Percentiles rank a stretch among this genome's conserved stretches.
Conservation (phyloP, 1,139 yeast genomes). For the Keqinozyma sinolaborantium region DNA sequence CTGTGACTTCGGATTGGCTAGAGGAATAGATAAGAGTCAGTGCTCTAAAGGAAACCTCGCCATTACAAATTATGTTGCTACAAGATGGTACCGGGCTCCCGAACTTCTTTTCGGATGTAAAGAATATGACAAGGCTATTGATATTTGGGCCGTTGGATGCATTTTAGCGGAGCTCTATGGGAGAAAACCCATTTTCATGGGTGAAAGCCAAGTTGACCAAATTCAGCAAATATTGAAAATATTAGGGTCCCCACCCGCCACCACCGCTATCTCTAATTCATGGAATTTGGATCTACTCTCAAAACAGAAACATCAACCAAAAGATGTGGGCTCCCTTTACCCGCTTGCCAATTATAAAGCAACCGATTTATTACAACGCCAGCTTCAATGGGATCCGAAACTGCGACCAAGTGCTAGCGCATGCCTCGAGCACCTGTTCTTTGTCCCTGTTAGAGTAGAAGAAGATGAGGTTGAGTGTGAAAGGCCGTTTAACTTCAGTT, state of each 20-base stretch:
- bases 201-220: conserved; percentile 64
- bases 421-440: conserved; percentile 51
- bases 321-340: conserved; percentile 48
- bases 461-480: conserved; percentile 49
- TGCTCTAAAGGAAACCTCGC: conserved; percentile 31
- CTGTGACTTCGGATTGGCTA: conserved; percentile 86
- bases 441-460: conserved; percentile 43
- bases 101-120: conserved; percentile 70
- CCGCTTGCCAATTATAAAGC: conserved; percentile 57
- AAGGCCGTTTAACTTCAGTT: conserved; percentile 56
- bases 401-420: conserved; percentile 45
- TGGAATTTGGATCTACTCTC: conserved; percentile 21
- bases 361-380: conserved; percentile 41
- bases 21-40: conserved; percentile 50
- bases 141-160: conserved; percentile 82
- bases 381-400: conserved; percentile 60
- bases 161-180: conserved; percentile 75
- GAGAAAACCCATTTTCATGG: conserved; percentile 68
- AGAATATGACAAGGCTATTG: conserved; percentile 56
- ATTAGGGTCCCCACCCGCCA: conserved; percentile 57
- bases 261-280: conserved; percentile 23
- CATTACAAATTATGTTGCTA: conserved; percentile 87
- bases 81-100: conserved; percentile 95
- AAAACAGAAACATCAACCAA: conserved; percentile 22
- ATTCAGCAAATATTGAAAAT: conserved; percentile 58